These are phyloP conservation scores for Aspergillus vadensis DNA, from an alignment of 2,329 filamentous ascomycete genomes.

Conservation along the genomic window DNA sequence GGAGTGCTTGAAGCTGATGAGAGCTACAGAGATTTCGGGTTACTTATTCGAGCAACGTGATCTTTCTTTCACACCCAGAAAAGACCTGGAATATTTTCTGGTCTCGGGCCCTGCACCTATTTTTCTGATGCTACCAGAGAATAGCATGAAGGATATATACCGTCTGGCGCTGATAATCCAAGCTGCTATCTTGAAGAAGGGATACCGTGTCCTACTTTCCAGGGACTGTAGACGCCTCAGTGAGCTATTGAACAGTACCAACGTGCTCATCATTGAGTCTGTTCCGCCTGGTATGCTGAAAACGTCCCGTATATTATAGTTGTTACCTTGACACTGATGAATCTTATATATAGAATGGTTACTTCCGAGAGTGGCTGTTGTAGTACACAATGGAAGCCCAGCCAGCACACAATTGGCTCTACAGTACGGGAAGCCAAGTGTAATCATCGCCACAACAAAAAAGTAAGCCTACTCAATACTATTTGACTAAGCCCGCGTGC, in stretches of 20 bases:
- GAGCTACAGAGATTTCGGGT: not conserved
- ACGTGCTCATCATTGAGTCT: not conserved
- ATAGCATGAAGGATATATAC: not conserved
- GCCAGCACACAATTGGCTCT: not conserved
- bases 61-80: not conserved
- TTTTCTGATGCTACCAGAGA: not conserved
- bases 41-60: not conserved
- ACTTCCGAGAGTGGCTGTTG: not conserved
- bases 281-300: not conserved
- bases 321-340: no score
- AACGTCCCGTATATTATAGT: not conserved
- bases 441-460: not conserved
- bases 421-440: not conserved
- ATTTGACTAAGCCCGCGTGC: not conserved
- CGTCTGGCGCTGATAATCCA: not conserved
- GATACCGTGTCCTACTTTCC: not conserved
- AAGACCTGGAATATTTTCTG: not conserved
- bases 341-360: not conserved
- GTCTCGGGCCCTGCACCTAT: not conserved
- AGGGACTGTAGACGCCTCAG: not conserved
- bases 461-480: not conserved
- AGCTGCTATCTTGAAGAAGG: not conserved
- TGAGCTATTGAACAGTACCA: not conserved
- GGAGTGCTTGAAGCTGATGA: no score
- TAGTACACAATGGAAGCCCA: not conserved